phyloP scores from a whole-genome alignment of 164 flowering plant genomes.

The Aristolochia contorta region DNA sequence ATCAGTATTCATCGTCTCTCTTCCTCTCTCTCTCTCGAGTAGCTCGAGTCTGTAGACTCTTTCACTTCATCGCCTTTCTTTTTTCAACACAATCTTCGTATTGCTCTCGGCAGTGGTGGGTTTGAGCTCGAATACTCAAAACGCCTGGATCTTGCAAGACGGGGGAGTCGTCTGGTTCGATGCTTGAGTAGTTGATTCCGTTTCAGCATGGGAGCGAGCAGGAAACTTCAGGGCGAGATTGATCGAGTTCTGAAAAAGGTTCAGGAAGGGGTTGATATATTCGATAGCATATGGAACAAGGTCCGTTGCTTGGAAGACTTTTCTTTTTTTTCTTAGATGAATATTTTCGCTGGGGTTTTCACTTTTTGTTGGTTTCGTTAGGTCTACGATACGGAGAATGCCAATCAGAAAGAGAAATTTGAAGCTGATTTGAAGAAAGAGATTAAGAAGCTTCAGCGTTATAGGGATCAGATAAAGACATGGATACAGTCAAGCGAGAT shows the following conservation, averaged over 20 bases:
- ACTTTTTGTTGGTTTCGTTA: slow-evolving; percentile 15
- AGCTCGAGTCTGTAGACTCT: too few relatives aligned
- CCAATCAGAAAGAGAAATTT: slow-evolving; percentile 97
- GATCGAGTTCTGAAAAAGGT: slow-evolving; percentile 99
- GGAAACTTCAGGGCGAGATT: slow-evolving; percentile 97
- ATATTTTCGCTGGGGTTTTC: background rate
- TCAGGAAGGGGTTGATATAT: slow-evolving; percentile 96
- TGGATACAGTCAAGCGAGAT: slow-evolving; percentile 99
- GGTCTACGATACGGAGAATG: slow-evolving; percentile 98
- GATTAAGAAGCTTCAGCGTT: slow-evolving; percentile 94
- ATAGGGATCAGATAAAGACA: slow-evolving; percentile 97
- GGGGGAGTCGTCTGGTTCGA: too few relatives aligned
- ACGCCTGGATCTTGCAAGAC: too few relatives aligned
- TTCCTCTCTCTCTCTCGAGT: too few relatives aligned
- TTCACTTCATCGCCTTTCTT: too few relatives aligned
- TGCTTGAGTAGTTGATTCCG: too few relatives aligned
- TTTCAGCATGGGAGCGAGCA: slow-evolving; percentile 78
- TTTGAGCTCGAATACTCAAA: too few relatives aligned
- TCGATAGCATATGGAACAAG: slow-evolving; percentile 99
- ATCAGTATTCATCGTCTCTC: too few relatives aligned
- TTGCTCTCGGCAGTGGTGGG: too few relatives aligned
- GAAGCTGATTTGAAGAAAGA: slow-evolving; percentile 99
- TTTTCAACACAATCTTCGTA: too few relatives aligned
- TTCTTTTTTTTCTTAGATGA: background rate
- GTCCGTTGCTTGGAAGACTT: slow-evolving; percentile 16